phyloP scores from a whole-genome alignment of 129 eudicot species.

The Chrysanthemum seticuspe region DNA sequence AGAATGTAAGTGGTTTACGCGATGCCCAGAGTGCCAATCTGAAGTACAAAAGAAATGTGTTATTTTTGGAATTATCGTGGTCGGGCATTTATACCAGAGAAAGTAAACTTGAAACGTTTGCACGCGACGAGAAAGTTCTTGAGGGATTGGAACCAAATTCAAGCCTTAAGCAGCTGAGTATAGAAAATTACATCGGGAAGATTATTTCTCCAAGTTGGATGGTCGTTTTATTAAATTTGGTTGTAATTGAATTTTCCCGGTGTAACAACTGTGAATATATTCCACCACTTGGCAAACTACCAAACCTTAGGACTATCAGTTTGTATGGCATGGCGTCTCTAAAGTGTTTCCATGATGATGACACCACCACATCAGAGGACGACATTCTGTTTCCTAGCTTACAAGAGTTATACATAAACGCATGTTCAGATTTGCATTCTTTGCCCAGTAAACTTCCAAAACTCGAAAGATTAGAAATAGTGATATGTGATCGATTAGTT shows the following conservation, averaged over 20 bases:
- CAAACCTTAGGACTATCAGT: conserved; percentile 3
- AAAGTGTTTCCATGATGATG: conserved; percentile 14
- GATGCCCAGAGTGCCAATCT: conserved; percentile 24
- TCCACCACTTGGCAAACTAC: conserved; percentile 21
- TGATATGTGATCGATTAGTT: neutral
- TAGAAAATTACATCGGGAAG: neutral
- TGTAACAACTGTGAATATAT: neutral
- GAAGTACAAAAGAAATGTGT: neutral
- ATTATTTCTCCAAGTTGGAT: conserved; percentile 17
- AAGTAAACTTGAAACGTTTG: neutral
- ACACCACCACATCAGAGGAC: neutral
- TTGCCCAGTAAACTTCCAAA: conserved; percentile 16
- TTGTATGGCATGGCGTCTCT: neutral
- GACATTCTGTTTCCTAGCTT: neutral
- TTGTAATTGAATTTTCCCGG: neutral
- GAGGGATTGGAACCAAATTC: conserved; percentile 26
- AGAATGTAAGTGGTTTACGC: conserved; percentile 11
- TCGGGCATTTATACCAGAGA: neutral
- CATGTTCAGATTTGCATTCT: neutral
- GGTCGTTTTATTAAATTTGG: conserved; percentile 1
- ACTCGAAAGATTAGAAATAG: neutral
- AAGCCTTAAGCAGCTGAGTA: neutral
- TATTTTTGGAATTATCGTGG: neutral
- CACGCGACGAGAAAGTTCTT: conserved; percentile 16
- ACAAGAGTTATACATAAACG: neutral